Percentiles rank a stretch among this genome's conserved stretches.
Evolutionary conservation across 441 rosid genomes (phyloP).

Genomic region (Adansonia madagascariensis): DNA sequence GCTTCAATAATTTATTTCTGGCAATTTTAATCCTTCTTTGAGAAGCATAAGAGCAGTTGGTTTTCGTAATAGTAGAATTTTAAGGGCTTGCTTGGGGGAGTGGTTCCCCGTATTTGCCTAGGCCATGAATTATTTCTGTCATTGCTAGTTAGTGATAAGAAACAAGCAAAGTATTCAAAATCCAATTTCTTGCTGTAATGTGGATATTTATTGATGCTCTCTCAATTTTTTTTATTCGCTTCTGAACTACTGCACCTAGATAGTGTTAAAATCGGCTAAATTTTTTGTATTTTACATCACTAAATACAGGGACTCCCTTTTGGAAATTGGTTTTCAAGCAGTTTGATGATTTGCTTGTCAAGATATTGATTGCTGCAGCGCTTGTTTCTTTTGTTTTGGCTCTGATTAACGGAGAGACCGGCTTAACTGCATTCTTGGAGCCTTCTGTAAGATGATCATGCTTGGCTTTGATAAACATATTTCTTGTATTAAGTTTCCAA

Average conservation of each 20-base stretch:
- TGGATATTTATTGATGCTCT: constrained; percentile 1
- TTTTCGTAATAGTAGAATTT: not conserved
- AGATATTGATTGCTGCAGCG: constrained; percentile 96
- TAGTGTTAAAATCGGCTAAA: constrained; percentile 7
- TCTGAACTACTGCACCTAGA: not conserved
- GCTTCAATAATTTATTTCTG: not conserved
- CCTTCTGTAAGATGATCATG: constrained; percentile 78
- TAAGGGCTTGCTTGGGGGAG: not conserved
- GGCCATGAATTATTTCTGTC: not conserved
- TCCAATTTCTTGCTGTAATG: not conserved
- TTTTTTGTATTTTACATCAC: constrained; percentile 35
- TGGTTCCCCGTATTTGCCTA: not conserved
- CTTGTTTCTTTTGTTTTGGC: constrained; percentile 84
- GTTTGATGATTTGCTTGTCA: constrained; percentile 96
- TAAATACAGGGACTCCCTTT: constrained; percentile 84
- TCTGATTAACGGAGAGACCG: constrained; percentile 94
- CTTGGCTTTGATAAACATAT: constrained; percentile 22
- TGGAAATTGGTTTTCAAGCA: constrained; percentile 98
- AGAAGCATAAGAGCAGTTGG: constrained; percentile 1
- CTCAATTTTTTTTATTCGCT: constrained; percentile 7
- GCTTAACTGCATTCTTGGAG: constrained; percentile 94
- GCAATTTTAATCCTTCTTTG: not conserved
- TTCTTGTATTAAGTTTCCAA: constrained; percentile 15
- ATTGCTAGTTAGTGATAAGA: not conserved
- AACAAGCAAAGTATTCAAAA: not conserved